These are phyloP conservation scores for Fusarium sterilihyphosum DNA, from an alignment of 2,329 filamentous ascomycete genomes.

Conservation along the genomic window DNA sequence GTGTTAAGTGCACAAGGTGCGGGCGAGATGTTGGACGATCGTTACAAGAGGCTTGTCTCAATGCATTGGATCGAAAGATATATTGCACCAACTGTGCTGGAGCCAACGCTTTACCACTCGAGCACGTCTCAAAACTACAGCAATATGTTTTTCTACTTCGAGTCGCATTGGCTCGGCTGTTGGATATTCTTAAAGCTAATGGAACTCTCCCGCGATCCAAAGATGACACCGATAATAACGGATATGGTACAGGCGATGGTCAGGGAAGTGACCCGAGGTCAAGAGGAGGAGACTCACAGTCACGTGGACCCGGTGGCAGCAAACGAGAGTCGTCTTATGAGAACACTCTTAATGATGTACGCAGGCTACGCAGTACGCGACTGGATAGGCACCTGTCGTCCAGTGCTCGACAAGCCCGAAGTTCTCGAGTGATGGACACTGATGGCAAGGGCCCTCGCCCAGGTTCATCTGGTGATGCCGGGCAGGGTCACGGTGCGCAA, in stretches of 20 bases:
- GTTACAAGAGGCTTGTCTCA: slow-evolving; percentile 77
- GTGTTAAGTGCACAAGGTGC: slow-evolving; percentile 78
- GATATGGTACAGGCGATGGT: slow-evolving; percentile 36
- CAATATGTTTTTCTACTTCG: slow-evolving; percentile 94
- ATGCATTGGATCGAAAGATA: slow-evolving; percentile 71
- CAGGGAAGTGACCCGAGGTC: slow-evolving; percentile 69
- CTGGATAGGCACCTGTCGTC: slow-evolving; percentile 95
- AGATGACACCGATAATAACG: slow-evolving; percentile 67
- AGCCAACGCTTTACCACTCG: slow-evolving; percentile 66
- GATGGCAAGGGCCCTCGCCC: slow-evolving; percentile 72
- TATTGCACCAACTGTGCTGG: slow-evolving; percentile 76
- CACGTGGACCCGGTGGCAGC: slow-evolving; percentile 37
- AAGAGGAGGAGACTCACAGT: slow-evolving; percentile 26
- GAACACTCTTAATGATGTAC: slow-evolving; percentile 95
- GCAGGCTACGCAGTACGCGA: slow-evolving; percentile 88
- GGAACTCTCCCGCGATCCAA: slow-evolving; percentile 83
- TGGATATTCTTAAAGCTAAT: slow-evolving; percentile 86
- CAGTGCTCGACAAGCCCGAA: slow-evolving; percentile 88
- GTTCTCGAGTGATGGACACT: slow-evolving; percentile 87
- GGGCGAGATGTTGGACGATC: slow-evolving; percentile 72
- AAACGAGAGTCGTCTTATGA: slow-evolving; percentile 82
- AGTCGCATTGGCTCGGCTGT: slow-evolving; percentile 87
- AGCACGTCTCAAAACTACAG: slow-evolving; percentile 83
- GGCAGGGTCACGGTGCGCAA: slow-evolving; percentile 43
- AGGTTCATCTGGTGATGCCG: slow-evolving; percentile 74